These are phyloP conservation scores for Rubia peregrina DNA, from an alignment of 305 asterid species.

Conservation along the genomic window DNA sequence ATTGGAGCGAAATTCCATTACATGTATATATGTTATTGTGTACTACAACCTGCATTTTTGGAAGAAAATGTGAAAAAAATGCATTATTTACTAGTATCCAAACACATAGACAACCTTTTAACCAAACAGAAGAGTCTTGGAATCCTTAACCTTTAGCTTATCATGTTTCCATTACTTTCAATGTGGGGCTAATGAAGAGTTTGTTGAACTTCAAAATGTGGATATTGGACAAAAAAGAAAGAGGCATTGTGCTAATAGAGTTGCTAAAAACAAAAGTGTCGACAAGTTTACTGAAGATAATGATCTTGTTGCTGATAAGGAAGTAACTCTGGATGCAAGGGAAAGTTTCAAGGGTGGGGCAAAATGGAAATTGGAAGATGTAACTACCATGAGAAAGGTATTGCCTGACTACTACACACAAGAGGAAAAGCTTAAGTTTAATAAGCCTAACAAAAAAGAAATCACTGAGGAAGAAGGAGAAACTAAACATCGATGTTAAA, in stretches of 20 bases:
- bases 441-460: constrained; percentile 94
- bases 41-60: no score
- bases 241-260: constrained; percentile 76
- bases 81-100: no score
- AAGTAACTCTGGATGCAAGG: constrained; percentile 74
- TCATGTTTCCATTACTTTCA: no score
- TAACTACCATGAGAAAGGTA: constrained; percentile 47
- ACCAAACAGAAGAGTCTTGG: no score
- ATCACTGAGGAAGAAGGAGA: constrained; percentile 82
- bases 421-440: constrained; percentile 80
- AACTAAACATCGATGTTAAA: constrained; percentile 57
- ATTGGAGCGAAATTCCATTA: no score
- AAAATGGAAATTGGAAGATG: constrained; percentile 88
- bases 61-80: no score
- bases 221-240: no score
- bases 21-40: no score
- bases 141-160: no score
- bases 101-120: no score
- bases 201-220: constrained; percentile 37
- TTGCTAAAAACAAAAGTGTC: constrained; percentile 64
- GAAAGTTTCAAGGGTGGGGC: constrained; percentile 79
- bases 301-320: constrained; percentile 78
- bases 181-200: constrained; percentile 27
- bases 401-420: constrained; percentile 75
- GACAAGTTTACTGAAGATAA: constrained; percentile 83